Evolutionary conservation across 495 filamentous ascomycete genomes (phyloP).

Genomic region (Podospora appendiculata): DNA sequence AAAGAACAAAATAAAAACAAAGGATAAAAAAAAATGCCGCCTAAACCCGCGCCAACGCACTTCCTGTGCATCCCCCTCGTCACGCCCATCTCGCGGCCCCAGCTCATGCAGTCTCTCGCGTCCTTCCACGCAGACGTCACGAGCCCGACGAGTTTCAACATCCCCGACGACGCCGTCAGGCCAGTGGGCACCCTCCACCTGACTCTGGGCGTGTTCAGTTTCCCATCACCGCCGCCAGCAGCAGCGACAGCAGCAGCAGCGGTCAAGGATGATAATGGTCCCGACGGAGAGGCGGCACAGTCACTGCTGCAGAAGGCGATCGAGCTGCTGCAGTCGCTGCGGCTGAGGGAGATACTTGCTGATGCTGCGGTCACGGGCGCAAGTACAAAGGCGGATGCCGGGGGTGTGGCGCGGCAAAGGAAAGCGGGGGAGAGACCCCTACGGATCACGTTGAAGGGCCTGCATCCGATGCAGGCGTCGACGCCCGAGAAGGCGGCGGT

Average conservation of each 20-base stretch:
- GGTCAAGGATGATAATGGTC: constrained; percentile 5
- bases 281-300: neutral
- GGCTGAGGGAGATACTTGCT: constrained; percentile 42
- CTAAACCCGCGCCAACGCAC: constrained; percentile 54
- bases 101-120: constrained; percentile 53
- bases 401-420: neutral
- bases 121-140: constrained; percentile 53
- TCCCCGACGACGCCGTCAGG: constrained; percentile 56
- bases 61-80: constrained; percentile 82
- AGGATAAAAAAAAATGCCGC: constrained; percentile 1
- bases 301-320: constrained; percentile 49
- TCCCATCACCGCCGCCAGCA: constrained; percentile 29
- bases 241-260: constrained; percentile 29
- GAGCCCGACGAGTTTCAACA: constrained; percentile 16
- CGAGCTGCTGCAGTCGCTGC: constrained; percentile 44
- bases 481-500: constrained; percentile 24
- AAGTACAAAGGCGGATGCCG: neutral
- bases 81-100: constrained; percentile 50
- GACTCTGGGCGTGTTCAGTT: constrained; percentile 81
- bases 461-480: constrained; percentile 39
- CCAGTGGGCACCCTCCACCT: constrained; percentile 78
- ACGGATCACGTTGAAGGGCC: constrained; percentile 36
- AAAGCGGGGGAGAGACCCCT: constrained; percentile 2
- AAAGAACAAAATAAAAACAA: neutral
- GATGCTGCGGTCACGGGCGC: constrained; percentile 4